Conservation (phyloP, 2,329 filamentous ascomycete genomes). For the Alternaria ethzedia region DNA sequence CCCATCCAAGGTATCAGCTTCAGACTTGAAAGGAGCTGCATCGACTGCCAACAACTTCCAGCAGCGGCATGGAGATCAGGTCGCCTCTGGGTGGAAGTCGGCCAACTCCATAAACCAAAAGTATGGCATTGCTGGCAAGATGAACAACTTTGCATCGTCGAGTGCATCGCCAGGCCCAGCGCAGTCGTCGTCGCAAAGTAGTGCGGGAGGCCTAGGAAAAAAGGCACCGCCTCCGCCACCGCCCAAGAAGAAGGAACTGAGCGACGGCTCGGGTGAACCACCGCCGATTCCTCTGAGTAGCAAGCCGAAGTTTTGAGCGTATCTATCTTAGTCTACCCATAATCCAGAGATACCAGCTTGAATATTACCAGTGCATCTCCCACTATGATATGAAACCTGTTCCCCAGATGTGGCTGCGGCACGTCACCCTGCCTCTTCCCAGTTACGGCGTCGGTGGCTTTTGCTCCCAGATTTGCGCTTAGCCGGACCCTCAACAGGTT, state of each 20-base stretch:
- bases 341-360: neutral
- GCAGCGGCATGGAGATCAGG: conserved; percentile 72
- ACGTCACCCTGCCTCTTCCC: neutral
- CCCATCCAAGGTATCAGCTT: conserved; percentile 65
- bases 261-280: conserved; percentile 49
- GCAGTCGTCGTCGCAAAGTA: conserved; percentile 30
- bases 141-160: conserved; percentile 52
- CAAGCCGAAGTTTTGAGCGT: conserved; percentile 56
- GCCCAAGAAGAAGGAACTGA: conserved; percentile 60
- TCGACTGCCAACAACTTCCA: conserved; percentile 72
- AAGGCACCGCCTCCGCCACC: conserved; percentile 65
- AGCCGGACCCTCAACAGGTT: conserved; percentile 11
- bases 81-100: conserved; percentile 64
- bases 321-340: neutral
- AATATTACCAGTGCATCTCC: neutral
- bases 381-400: neutral
- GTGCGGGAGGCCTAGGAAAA: conserved; percentile 52
- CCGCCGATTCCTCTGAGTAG: conserved; percentile 65
- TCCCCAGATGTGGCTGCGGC: conserved; percentile 1
- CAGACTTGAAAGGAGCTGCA: conserved; percentile 65
- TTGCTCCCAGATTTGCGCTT: neutral
- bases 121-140: conserved; percentile 61
- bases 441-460: neutral
- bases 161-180: conserved; percentile 29
- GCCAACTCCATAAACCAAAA: conserved; percentile 67